A percentile compares a stretch with the other conserved stretches of the same genome.
Evolutionary conservation across 768 basidiomycete species (phyloP).

Genomic region (Trametes maxima): DNA sequence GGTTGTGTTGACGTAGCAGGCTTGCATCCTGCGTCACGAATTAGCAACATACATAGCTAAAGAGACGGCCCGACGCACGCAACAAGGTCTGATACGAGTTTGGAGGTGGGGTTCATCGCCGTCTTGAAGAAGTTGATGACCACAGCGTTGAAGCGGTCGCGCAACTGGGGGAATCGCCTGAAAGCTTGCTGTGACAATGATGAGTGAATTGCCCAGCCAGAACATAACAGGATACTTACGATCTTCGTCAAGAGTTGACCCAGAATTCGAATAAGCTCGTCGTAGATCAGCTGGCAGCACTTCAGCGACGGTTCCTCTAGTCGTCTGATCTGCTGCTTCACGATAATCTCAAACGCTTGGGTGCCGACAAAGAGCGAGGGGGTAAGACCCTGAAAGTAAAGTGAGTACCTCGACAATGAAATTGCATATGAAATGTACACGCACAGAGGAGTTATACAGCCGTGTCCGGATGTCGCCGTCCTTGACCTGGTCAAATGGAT

Average conservation of each 20-base stretch:
- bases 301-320: conserved; percentile 93
- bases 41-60: neutral
- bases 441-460: conserved; percentile 94
- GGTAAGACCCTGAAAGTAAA: conserved; percentile 75
- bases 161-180: conserved; percentile 94
- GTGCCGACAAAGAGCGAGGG: conserved; percentile 97
- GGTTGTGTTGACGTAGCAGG: conserved; percentile 98
- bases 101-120: conserved; percentile 91
- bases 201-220: neutral
- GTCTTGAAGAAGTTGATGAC: conserved; percentile 98
- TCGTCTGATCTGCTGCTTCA: conserved; percentile 98
- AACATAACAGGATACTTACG: conserved; percentile 44
- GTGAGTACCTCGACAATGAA: neutral
- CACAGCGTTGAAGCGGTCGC: conserved; percentile 92
- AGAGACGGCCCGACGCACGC: conserved; percentile 45
- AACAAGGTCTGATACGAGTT: conserved; percentile 92
- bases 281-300: conserved; percentile 95
- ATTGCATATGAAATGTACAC: conserved; percentile 33
- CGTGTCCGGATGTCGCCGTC: conserved; percentile 97
- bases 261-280: conserved; percentile 95
- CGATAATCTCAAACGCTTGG: conserved; percentile 96
- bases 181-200: conserved; percentile 77
- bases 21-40: conserved; percentile 76
- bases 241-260: conserved; percentile 89
- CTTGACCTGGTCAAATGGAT: conserved; percentile 99